phyloP scores from a whole-genome alignment of 139 green algal genomes.

The Tetradesmus obliquus region DNA sequence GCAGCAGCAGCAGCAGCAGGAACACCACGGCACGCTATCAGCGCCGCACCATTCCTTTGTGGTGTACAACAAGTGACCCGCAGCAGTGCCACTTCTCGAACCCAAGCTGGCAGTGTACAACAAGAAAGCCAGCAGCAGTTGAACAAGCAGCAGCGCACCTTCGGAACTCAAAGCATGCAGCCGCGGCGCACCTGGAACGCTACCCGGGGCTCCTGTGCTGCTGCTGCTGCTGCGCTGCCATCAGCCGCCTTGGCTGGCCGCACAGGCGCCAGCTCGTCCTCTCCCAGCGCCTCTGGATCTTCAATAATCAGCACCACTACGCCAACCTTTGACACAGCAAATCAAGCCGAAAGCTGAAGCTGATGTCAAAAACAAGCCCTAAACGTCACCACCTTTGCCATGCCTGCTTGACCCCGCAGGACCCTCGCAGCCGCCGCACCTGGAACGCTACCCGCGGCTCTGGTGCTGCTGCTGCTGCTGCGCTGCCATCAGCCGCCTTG shows the following conservation, averaged over 20 bases:
- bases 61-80: background rate
- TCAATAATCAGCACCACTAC: conserved; percentile 79
- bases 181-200: conserved; percentile 31
- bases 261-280: conserved; percentile 14
- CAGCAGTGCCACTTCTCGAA: background rate
- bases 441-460: conserved; percentile 58
- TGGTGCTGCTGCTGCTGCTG: conserved; percentile 23
- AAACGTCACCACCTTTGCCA: too few relatives aligned
- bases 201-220: conserved; percentile 51
- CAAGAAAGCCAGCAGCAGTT: background rate
- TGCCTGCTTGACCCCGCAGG: too few relatives aligned
- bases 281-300: conserved; percentile 73
- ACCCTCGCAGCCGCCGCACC: background rate
- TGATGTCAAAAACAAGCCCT: too few relatives aligned
- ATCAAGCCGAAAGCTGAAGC: too few relatives aligned
- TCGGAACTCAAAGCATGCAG: background rate
- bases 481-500: background rate
- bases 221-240: conserved; percentile 6
- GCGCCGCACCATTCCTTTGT: background rate
- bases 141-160: background rate
- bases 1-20: background rate
- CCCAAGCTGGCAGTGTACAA: background rate
- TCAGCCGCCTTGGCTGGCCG: background rate
- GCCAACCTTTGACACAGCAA: too few relatives aligned
- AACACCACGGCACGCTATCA: background rate